Conservation (phyloP, 371 early-diverging fungal genomes). For the Syncephalastrum sp. region DNA sequence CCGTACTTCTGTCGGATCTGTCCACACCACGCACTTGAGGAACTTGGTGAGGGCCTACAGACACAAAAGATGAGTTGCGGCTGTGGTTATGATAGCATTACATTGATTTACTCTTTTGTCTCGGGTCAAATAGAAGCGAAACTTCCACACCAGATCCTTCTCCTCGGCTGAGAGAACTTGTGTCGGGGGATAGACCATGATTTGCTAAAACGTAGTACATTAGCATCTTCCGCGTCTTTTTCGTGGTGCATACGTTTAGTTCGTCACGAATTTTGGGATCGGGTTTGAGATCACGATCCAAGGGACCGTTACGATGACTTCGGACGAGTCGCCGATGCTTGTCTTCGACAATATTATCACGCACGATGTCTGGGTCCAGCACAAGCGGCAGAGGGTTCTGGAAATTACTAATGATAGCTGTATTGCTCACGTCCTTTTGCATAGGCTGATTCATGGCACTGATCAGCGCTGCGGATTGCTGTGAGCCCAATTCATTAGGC, state of each 20-base stretch:
- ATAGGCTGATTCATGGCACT: conserved; percentile 37
- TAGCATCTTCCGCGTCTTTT: not conserved
- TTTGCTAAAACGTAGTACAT: conserved; percentile 50
- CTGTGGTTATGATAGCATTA: not conserved
- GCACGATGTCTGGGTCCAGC: conserved; percentile 69
- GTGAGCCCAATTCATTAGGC: conserved; percentile 5
- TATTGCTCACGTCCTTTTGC: conserved; percentile 8
- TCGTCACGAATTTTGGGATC: conserved; percentile 93
- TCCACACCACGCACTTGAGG: conserved; percentile 93
- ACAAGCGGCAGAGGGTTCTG: conserved; percentile 30
- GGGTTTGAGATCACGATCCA: conserved; percentile 94
- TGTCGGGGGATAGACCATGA: conserved; percentile 91
- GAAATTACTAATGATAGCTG: not conserved
- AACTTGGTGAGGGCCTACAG: conserved; percentile 91
- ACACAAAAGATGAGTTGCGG: not conserved
- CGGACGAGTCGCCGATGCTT: conserved; percentile 93
- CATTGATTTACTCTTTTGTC: conserved; percentile 71
- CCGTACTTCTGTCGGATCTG: conserved; percentile 85
- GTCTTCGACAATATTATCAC: conserved; percentile 93
- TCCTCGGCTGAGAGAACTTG: conserved; percentile 78
- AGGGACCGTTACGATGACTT: conserved; percentile 85
- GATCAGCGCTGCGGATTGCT: conserved; percentile 23
- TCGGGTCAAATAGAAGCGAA: conserved; percentile 87
- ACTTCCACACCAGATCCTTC: conserved; percentile 96
- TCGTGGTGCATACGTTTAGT: conserved; percentile 65